These are phyloP conservation scores for Rosa hybrid DNA, from an alignment of 331 rosid genomes.

Conservation along the genomic window DNA sequence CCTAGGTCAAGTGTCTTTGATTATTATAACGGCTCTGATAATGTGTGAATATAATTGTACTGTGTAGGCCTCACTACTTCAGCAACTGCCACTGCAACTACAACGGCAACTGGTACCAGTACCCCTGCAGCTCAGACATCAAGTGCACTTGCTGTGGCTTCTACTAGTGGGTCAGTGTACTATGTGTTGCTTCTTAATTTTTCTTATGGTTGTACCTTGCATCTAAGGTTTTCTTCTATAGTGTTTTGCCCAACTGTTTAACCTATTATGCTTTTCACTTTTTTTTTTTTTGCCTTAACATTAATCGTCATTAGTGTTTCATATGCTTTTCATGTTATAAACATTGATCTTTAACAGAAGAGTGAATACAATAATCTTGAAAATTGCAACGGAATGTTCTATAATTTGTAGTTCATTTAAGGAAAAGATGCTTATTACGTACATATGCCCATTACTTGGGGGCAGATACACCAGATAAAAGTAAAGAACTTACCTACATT, in stretches of 20 bases:
- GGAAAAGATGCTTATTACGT: background rate
- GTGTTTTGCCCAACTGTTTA: background rate
- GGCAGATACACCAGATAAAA: background rate
- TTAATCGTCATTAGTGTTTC: background rate
- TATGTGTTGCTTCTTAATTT: conserved; percentile 15
- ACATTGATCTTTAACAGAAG: background rate
- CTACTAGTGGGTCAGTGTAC: conserved; percentile 73
- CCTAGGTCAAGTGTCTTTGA: background rate
- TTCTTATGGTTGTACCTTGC: background rate
- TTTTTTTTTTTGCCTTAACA: background rate
- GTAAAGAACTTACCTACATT: background rate
- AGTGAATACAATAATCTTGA: background rate
- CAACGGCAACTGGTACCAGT: conserved; percentile 42
- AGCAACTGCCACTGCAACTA: conserved; percentile 28
- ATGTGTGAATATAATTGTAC: conserved; percentile 11
- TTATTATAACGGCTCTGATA: conserved; percentile 10
- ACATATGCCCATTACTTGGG: background rate
- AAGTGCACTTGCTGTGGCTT: conserved; percentile 59
- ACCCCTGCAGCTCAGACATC: conserved; percentile 59
- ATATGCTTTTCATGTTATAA: background rate
- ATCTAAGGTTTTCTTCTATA: background rate
- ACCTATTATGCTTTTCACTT: background rate
- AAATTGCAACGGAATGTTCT: background rate
- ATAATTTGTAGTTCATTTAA: background rate
- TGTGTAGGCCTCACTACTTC: conserved; percentile 50